These are phyloP conservation scores for Alloascoidea hylecoeti DNA, from an alignment of 805 yeast species.

Conservation along the genomic window DNA sequence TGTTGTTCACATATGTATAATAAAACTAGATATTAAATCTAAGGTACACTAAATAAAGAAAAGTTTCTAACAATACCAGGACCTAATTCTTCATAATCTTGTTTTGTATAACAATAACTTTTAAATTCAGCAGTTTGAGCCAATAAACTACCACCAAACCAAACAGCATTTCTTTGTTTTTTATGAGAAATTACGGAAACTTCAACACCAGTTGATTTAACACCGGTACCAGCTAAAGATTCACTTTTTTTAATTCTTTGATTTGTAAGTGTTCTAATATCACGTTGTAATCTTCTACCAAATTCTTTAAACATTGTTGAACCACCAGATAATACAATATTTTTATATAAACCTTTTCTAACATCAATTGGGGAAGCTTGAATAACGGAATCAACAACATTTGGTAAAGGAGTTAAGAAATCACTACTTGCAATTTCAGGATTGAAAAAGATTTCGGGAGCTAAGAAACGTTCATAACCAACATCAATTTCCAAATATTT, in stretches of 20 bases:
- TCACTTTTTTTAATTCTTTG: slow-evolving; percentile 81
- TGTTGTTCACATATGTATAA: too few species aligned
- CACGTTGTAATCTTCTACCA: slow-evolving; percentile 95
- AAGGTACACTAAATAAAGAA: slow-evolving; percentile 85
- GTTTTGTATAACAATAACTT: slow-evolving; percentile 92
- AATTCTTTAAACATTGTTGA: slow-evolving; percentile 98
- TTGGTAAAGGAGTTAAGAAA: slow-evolving; percentile 90
- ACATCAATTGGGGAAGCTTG: slow-evolving; percentile 96
- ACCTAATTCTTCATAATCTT: slow-evolving; percentile 95
- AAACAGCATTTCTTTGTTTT: slow-evolving; percentile 96
- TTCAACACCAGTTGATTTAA: slow-evolving; percentile 84
- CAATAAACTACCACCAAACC: slow-evolving; percentile 97
- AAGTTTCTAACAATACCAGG: slow-evolving; percentile 97
- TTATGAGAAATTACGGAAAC: slow-evolving; percentile 95
- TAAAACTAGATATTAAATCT: too few species aligned
- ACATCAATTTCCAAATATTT: slow-evolving; percentile 66
- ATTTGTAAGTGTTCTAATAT: slow-evolving; percentile 73
- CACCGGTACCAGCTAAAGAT: slow-evolving; percentile 50
- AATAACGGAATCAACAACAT: slow-evolving; percentile 89
- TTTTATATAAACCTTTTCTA: slow-evolving; percentile 88
- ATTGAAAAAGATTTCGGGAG: slow-evolving; percentile 97
- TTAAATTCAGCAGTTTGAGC: slow-evolving; percentile 97
- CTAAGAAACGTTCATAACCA: slow-evolving; percentile 94
- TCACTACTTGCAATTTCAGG: slow-evolving; percentile 96
- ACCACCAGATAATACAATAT: slow-evolving; percentile 94